Evolutionary conservation across 1,284 basidiomycete species (phyloP).

Genomic region (Trichosporon sp.): DNA sequence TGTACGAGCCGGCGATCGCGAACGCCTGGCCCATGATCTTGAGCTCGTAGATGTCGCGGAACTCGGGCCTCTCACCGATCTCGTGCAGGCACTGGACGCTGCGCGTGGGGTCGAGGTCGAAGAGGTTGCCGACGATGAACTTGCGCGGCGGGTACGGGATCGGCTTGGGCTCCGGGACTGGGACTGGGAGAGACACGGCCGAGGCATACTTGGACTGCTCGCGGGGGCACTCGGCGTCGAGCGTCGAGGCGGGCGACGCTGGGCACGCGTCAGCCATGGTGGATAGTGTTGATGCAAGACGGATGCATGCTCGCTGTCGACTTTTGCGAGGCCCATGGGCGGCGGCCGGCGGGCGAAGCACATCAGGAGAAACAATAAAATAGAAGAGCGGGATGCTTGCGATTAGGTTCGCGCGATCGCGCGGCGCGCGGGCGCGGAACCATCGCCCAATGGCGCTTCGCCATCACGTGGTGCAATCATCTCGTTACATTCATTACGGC

Average conservation of each 20-base stretch:
- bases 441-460: not conserved
- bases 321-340: not conserved
- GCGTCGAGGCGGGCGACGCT: not conserved
- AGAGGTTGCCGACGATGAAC: constrained; percentile 45
- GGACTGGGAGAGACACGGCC: not conserved
- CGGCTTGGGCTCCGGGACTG: not conserved
- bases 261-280: not conserved
- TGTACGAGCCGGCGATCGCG: constrained; percentile 47
- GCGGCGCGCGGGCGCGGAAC: too few species aligned
- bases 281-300: not conserved
- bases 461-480: not conserved
- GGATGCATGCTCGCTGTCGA: not conserved
- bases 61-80: not conserved
- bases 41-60: constrained; percentile 45
- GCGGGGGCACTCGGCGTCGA: not conserved
- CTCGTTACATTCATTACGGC: not conserved
- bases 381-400: not conserved
- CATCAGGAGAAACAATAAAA: not conserved
- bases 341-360: not conserved
- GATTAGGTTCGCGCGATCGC: too few species aligned
- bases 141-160: not conserved
- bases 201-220: not conserved
- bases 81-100: constrained; percentile 22
- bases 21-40: constrained; percentile 21
- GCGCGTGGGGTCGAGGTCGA: constrained; percentile 17